phyloP scores from a whole-genome alignment of 192 early-diverging fungal species.

The Backusella morwellensis region DNA sequence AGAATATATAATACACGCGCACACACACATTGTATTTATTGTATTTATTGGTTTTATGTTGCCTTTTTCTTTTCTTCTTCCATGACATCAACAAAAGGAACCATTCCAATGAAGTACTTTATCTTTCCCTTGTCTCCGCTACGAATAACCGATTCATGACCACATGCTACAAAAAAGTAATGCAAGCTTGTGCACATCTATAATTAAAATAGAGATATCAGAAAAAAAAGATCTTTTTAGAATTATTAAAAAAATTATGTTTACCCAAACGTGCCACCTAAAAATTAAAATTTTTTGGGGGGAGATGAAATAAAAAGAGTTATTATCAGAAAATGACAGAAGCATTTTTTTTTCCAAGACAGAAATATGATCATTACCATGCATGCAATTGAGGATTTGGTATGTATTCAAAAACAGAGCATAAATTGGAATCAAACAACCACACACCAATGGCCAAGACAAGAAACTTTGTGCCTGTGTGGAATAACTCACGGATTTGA shows the following conservation, averaged over 20 bases:
- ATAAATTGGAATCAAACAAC: slow-evolving; percentile 32
- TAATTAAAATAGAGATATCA: neutral
- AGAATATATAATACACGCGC: too few relatives aligned
- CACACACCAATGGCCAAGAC: slow-evolving; percentile 19
- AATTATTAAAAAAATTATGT: neutral
- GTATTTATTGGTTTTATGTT: neutral
- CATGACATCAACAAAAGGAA: neutral
- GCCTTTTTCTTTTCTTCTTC: neutral
- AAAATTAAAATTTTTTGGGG: neutral
- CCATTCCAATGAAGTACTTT: neutral
- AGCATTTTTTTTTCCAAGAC: neutral
- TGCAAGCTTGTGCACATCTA: slow-evolving; percentile 34
- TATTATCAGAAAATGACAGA: neutral
- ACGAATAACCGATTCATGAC: slow-evolving; percentile 11
- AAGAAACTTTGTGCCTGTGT: slow-evolving; percentile 21
- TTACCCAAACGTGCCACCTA: neutral
- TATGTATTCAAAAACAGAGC: slow-evolving; percentile 25
- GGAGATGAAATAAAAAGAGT: neutral
- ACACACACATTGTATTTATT: too few relatives aligned
- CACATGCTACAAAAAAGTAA: slow-evolving; percentile 26
- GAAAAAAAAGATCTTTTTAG: slow-evolving; percentile 2
- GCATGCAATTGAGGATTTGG: slow-evolving; percentile 31
- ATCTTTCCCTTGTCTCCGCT: neutral
- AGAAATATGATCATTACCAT: slow-evolving; percentile 15
- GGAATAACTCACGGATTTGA: slow-evolving; percentile 12